Evolutionary conservation across 805 yeast species (phyloP).

Genomic region (Kodamaea neixiangensis): DNA sequence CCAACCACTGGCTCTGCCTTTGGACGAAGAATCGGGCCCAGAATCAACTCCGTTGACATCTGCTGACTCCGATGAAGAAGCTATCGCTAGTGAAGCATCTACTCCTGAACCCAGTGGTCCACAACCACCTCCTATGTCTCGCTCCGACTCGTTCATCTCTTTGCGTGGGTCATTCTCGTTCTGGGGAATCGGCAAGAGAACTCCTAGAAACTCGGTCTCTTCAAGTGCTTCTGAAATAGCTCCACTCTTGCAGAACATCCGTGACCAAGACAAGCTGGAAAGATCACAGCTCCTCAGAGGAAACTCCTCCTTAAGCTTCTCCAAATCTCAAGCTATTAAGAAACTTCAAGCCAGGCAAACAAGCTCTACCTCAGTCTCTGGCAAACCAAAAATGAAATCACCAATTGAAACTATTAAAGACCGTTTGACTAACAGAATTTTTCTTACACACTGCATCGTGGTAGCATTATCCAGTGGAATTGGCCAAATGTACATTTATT

Average conservation of each 20-base stretch:
- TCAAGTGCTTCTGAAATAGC: slow-evolving; percentile 18
- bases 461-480: slow-evolving; percentile 60
- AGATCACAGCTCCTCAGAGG: slow-evolving; percentile 6
- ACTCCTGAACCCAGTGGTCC: not conserved
- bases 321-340: not conserved
- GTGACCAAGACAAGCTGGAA: slow-evolving; percentile 11
- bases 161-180: slow-evolving; percentile 39
- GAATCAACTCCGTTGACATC: not conserved
- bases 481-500: slow-evolving; percentile 72
- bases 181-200: slow-evolving; percentile 42
- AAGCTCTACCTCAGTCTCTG: slow-evolving; percentile 12
- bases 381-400: slow-evolving; percentile 2
- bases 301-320: slow-evolving; percentile 6
- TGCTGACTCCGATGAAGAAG: not conserved
- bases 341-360: slow-evolving; percentile 2
- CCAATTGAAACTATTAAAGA: slow-evolving; percentile 20
- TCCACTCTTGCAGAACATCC: slow-evolving; percentile 14
- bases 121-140: not conserved
- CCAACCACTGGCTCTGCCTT: not conserved
- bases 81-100: not conserved
- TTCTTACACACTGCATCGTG: slow-evolving; percentile 54
- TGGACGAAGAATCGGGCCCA: slow-evolving; percentile 4
- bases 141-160: slow-evolving; percentile 8
- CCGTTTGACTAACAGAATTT: slow-evolving; percentile 31
- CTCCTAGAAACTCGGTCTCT: slow-evolving; percentile 23